These are phyloP conservation scores for Fistulifera pelliculosa DNA, from an alignment of 108 stramenopile genomes.

Conservation along the genomic window DNA sequence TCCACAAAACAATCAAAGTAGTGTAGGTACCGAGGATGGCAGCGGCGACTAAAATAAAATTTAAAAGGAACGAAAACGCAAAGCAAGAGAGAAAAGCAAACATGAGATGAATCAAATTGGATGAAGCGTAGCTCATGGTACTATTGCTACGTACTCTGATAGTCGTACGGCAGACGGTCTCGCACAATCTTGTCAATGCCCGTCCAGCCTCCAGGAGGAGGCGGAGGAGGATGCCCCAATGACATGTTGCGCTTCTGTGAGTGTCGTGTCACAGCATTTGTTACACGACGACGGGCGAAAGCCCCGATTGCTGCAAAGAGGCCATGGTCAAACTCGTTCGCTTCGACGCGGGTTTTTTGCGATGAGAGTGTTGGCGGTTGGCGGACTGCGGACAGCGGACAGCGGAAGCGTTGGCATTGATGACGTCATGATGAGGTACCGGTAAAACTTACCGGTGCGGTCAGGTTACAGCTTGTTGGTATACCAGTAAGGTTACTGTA, in stretches of 20 bases:
- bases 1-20: slow-evolving; percentile 41
- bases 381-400: no score
- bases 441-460: no score
- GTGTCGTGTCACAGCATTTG: slow-evolving; percentile 23
- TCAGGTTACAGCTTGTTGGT: no score
- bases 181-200: slow-evolving; percentile 83
- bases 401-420: no score
- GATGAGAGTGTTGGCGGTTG: no score
- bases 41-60: slow-evolving; percentile 45
- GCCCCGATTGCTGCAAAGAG: slow-evolving; percentile 30
- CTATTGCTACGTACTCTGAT: slow-evolving; percentile 58
- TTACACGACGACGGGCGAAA: slow-evolving; percentile 39
- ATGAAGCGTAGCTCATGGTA: no score
- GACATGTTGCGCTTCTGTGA: slow-evolving; percentile 59
- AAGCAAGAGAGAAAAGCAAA: background rate
- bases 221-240: slow-evolving; percentile 13
- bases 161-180: slow-evolving; percentile 64
- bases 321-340: slow-evolving; percentile 22
- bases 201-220: slow-evolving; percentile 69
- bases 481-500: no score
- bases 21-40: slow-evolving; percentile 72
- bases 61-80: background rate
- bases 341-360: no score
- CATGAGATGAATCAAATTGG: background rate
- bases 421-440: no score